phyloP scores from a whole-genome alignment of 768 basidiomycete species.

The Tremella fuciformis region DNA sequence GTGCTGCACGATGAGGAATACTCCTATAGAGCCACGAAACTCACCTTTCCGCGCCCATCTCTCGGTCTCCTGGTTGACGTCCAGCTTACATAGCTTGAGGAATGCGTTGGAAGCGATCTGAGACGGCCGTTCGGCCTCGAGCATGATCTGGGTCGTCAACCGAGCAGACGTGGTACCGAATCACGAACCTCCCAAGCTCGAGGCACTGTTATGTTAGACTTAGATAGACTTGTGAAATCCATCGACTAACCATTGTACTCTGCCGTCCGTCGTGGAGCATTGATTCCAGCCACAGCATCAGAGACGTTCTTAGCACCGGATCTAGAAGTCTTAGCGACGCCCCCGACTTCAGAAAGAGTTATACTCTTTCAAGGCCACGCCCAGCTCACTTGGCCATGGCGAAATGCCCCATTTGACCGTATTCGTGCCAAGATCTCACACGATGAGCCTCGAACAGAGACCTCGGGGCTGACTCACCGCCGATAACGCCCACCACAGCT shows the following conservation, averaged over 20 bases:
- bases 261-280: constrained; percentile 55
- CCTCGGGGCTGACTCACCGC: constrained; percentile 47
- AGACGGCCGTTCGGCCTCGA: constrained; percentile 44
- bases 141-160: constrained; percentile 38
- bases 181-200: constrained; percentile 52
- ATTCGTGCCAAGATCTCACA: constrained; percentile 42
- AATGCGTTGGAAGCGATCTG: constrained; percentile 49
- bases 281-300: constrained; percentile 56
- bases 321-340: constrained; percentile 18
- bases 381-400: constrained; percentile 51
- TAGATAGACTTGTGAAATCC: background rate
- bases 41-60: constrained; percentile 45
- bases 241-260: constrained; percentile 50
- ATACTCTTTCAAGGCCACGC: constrained; percentile 45
- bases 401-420: constrained; percentile 43
- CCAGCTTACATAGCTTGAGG: constrained; percentile 52
- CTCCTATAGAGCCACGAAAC: background rate
- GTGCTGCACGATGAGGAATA: constrained; percentile 48
- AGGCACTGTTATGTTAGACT: constrained; percentile 31
- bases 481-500: constrained; percentile 55
- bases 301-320: constrained; percentile 54
- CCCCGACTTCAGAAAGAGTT: background rate
- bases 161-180: background rate
- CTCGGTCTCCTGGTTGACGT: constrained; percentile 54
- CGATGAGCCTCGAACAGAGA: constrained; percentile 4